A percentile compares a stretch with the other conserved stretches of the same genome.
Evolutionary conservation across 345 rosid genomes (phyloP).

Genomic region (Boechera divaricarpa): DNA sequence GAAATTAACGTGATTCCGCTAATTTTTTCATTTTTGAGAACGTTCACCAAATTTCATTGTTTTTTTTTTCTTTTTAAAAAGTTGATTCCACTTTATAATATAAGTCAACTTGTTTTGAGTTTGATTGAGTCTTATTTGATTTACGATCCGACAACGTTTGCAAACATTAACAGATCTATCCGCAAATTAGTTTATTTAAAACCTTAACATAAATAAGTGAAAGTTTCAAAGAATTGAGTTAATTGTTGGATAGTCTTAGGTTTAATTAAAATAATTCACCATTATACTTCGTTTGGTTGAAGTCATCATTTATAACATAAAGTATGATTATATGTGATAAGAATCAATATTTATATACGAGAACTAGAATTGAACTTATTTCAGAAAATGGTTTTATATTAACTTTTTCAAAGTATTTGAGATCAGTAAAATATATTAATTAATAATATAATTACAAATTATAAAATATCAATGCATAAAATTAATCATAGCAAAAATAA

Average conservation of each 20-base stretch:
- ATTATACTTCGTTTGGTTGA: neutral
- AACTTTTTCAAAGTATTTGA: neutral
- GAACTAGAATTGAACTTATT: neutral
- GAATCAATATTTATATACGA: neutral
- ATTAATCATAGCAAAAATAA: too few species aligned
- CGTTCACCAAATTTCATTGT: neutral
- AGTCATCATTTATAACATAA: neutral
- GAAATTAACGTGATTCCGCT: neutral
- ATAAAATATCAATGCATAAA: too few species aligned
- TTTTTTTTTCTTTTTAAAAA: too few species aligned
- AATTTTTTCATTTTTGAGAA: neutral
- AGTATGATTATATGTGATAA: neutral
- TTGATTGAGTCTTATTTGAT: neutral
- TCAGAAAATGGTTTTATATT: neutral
- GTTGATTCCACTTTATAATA: too few species aligned
- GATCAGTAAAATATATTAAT: neutral
- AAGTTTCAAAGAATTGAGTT: neutral
- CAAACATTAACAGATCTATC: neutral
- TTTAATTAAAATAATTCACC: neutral
- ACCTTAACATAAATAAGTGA: neutral
- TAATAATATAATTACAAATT: neutral
- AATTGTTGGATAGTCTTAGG: neutral
- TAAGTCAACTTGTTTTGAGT: neutral
- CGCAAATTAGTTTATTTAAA: neutral
- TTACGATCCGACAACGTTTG: neutral